These are phyloP conservation scores for Suhomyces atakaporum DNA, from an alignment of 1,139 yeast genomes.

Conservation along the genomic window DNA sequence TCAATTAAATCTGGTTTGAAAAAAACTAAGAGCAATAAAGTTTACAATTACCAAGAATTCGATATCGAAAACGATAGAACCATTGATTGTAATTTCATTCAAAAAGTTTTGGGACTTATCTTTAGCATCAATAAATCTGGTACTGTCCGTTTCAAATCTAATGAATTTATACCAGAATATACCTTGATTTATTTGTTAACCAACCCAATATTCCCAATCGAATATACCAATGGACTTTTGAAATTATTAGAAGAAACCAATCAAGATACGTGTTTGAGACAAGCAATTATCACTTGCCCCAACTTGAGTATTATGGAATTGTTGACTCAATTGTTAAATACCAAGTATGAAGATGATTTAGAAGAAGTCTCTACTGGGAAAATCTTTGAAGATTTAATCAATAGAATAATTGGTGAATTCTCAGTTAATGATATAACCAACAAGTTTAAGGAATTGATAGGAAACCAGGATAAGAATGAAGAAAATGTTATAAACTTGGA, in stretches of 20 bases:
- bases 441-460: constrained; percentile 26
- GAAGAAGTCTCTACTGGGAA: constrained; percentile 55
- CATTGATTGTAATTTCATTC: constrained; percentile 62
- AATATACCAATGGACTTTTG: constrained; percentile 57
- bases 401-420: constrained; percentile 64
- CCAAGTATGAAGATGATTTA: constrained; percentile 17
- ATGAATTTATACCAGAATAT: constrained; percentile 51
- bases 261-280: constrained; percentile 69
- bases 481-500: constrained; percentile 39
- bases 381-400: constrained; percentile 67
- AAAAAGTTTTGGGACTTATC: constrained; percentile 47
- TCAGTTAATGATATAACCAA: constrained; percentile 49
- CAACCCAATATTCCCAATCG: constrained; percentile 79
- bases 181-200: constrained; percentile 75
- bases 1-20: constrained; percentile 22
- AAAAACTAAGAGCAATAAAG: constrained; percentile 16
- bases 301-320: constrained; percentile 66
- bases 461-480: constrained; percentile 17
- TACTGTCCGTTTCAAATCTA: constrained; percentile 22
- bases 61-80: constrained; percentile 70
- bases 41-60: constrained; percentile 40
- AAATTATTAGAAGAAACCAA: constrained; percentile 39
- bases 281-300: constrained; percentile 79
- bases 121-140: constrained; percentile 26
- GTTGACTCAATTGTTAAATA: constrained; percentile 49